Base-by-base conservation (phyloP, 148 eudicot genomes). In the Rhododendron ovatum region DNA sequence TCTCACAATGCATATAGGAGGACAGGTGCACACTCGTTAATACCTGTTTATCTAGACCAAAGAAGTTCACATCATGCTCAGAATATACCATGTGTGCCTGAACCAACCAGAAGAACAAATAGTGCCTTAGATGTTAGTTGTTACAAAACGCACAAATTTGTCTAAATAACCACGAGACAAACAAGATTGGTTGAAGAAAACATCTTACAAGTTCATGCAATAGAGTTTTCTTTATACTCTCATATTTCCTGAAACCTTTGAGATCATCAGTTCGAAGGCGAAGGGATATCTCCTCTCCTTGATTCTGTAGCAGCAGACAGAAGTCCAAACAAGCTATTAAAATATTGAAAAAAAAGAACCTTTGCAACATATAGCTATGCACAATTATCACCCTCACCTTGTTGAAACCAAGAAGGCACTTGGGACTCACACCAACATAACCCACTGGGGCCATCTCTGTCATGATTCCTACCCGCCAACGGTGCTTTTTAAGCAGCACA, bases 371-470 rank as follows among this genome's bases (percentile, higher is more conserved):
- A 73, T 82, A 2, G 14, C 53, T 15, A 65, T 41, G 74, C 86
- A 37, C 76, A 15, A 80, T 43, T 28, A 41, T 84, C 26, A 78
- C 35, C 28, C 86, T 86, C 89, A 96, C 99, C 95, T 92, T 93
- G 90, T 96, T 96, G 67, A 96, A 86, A 86, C 99, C 99, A 84
- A 95, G 95, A 85, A 96, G 85, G 84, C 99, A 96, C 88, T 87
- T 86, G 37, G 99, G 96, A 85, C 94, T 93, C 76, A 95, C 86
- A 87, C 99, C 99, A 89, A 96, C 99, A 88, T 95, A 91, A 82
- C 98, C 99, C 84, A 87, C 91, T 28, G 99, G 98, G 45, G 99
- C 99, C 99, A 96, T 89, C 93, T 96, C 99, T 57, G 98, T 96
- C 98, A 96, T 94, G 86, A 96, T 93, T 85, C 99, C 99, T 80